Base-by-base conservation (phyloP, 805 yeast genomes). In the Yarrowia hollandica region DNA sequence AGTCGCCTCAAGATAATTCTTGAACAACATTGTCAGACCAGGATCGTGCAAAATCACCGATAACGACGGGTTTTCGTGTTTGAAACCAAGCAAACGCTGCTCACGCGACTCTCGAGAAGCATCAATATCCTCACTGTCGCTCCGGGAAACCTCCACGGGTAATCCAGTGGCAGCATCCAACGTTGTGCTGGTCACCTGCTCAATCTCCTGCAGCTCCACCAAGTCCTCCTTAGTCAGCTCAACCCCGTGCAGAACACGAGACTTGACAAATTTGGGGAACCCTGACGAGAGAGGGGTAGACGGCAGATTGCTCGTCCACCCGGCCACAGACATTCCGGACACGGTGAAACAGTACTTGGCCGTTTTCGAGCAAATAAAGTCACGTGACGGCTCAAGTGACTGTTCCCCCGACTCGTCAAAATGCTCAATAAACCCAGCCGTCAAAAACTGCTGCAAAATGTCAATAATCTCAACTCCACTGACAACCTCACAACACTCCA, bases 401-500 rank as follows among this genome's bases (percentile, higher is more conserved):
- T n/a, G n/a, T n/a, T n/a, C n/a, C n/a, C 18, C 30, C 3, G 35
- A 31, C 14, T 26, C 42, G 9, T 21, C 30, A 6, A 69, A 57
- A 0, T 50, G 64, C 5, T 52, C 52, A 1, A 69, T 22, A n/a
- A 64, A 63, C 16, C 64, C 62, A 6, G 61, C 54, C 86, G 61
- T 82, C 0, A 65, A 19, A 19, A 69, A 60, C 14, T 57, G 37
- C 10, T 46, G 34, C 2, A 64, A 65, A 14, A 69, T 28, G 6
- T 44, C 21, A 2, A 60, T 26, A 7, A 64, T 68, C 41, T 68
- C 72, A 0, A 34, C 11, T 1, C 52, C 67, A 55, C 77, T 77
- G 64, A 83, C 69, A 0, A 85, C 75, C 66, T 88, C 94, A 0
- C 96, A 87, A 67, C 97, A 90, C 63, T 92, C 98, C 82, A 86